Percentiles rank a stretch among this genome's conserved stretches.
Evolutionary conservation across 768 basidiomycete species (phyloP).

Genomic region (Lactarius vividus): DNA sequence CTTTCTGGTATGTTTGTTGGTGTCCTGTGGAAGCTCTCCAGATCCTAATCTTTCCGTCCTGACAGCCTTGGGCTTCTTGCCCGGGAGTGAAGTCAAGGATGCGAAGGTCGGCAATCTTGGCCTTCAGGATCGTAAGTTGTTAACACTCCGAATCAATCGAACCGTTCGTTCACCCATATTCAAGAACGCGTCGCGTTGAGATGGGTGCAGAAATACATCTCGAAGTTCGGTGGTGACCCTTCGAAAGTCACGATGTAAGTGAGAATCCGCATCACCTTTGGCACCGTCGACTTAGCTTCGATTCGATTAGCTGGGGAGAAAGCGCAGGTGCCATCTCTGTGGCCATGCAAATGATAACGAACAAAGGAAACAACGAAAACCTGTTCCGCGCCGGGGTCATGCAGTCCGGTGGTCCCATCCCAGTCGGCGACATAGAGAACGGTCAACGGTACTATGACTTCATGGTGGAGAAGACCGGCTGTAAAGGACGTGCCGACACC

Average conservation of each 20-base stretch:
- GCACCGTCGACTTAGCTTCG: constrained; percentile 10
- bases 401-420: constrained; percentile 42
- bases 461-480: constrained; percentile 41
- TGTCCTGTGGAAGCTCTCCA: background rate
- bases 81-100: constrained; percentile 48
- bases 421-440: constrained; percentile 32
- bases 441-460: constrained; percentile 42
- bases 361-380: constrained; percentile 38
- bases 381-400: constrained; percentile 46
- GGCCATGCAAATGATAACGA: constrained; percentile 43
- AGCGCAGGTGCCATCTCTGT: constrained; percentile 53
- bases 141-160: too few species aligned
- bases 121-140: constrained; percentile 58
- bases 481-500: constrained; percentile 36
- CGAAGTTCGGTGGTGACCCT: constrained; percentile 62
- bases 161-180: background rate
- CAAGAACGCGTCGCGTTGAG: constrained; percentile 54
- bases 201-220: constrained; percentile 68
- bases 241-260: constrained; percentile 55
- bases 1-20: constrained; percentile 19
- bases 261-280: background rate
- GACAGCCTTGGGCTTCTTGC: constrained; percentile 50
- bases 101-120: constrained; percentile 61
- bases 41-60: background rate
- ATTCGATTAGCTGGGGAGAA: constrained; percentile 49